These are phyloP conservation scores for Colletotrichum viniferum DNA, from an alignment of 2,329 filamentous ascomycete species.

Conservation along the genomic window DNA sequence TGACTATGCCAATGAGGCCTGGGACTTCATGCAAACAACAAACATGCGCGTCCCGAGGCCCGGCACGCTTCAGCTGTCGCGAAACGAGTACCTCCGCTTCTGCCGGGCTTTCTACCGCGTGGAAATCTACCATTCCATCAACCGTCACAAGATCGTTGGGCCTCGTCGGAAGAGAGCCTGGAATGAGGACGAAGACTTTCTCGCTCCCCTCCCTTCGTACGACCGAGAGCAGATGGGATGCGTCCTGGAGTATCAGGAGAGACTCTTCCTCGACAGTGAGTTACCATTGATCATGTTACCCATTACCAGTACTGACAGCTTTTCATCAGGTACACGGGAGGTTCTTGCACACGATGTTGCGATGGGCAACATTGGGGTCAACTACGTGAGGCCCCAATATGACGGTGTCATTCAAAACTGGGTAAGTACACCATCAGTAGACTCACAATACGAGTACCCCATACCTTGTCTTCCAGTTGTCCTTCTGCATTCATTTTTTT, in stretches of 20 bases:
- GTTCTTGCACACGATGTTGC: not conserved
- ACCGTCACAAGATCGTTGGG: too few relatives aligned
- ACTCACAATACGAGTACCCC: too few relatives aligned
- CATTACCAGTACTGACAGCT: not conserved
- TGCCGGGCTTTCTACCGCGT: not conserved
- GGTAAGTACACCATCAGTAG: too few relatives aligned
- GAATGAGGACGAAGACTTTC: not conserved
- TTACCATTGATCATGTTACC: not conserved
- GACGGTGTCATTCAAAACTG: not conserved
- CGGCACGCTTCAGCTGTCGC: not conserved
- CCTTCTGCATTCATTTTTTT: too few relatives aligned
- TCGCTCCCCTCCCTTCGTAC: accelerated
- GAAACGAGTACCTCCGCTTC: not conserved
- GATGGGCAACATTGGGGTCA: accelerated
- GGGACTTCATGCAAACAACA: not conserved
- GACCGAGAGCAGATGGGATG: not conserved
- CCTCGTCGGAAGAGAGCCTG: not conserved
- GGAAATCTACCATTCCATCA: accelerated
- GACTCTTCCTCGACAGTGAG: not conserved
- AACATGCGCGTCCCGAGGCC: not conserved
- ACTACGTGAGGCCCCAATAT: accelerated
- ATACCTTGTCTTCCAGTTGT: not conserved
- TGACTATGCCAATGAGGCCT: not conserved
- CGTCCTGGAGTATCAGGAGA: not conserved
- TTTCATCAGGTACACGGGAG: accelerated